phyloP scores from a whole-genome alignment of 108 stramenopile species.

The Cyclotella sp. region DNA sequence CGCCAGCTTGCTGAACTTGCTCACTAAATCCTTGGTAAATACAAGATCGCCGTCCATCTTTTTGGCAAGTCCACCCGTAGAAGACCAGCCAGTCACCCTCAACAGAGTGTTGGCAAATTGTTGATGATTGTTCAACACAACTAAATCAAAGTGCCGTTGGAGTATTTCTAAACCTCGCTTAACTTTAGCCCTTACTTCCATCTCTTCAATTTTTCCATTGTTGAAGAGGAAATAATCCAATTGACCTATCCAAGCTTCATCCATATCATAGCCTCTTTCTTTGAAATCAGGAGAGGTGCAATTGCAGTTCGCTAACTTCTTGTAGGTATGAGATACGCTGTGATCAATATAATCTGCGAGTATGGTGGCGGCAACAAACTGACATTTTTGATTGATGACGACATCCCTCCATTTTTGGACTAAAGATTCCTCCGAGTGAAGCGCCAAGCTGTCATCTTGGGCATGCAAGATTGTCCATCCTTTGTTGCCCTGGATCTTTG shows the following conservation, averaged over 20 bases:
- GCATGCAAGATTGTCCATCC: constrained; percentile 41
- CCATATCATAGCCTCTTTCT: constrained; percentile 12
- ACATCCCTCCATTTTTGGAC: constrained; percentile 23
- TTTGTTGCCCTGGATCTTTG: constrained; percentile 21
- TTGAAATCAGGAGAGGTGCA: constrained; percentile 34
- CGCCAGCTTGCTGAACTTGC: constrained; percentile 29
- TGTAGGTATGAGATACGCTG: constrained; percentile 42
- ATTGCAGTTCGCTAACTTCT: constrained; percentile 30
- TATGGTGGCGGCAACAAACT: constrained; percentile 29
- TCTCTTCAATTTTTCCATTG: constrained; percentile 6
- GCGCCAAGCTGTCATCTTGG: constrained; percentile 24
- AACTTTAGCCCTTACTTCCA: constrained; percentile 37
- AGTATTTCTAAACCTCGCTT: constrained; percentile 31
- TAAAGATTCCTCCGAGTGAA: constrained; percentile 15
- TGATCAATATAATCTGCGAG: constrained; percentile 39
- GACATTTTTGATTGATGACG: constrained; percentile 32
- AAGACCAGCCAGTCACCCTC: constrained; percentile 43
- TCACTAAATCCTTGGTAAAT: constrained; percentile 46
- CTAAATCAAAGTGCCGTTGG: constrained; percentile 44
- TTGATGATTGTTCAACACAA: constrained; percentile 28
- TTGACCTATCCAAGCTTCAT: constrained; percentile 34
- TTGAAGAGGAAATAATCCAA: constrained; percentile 54
- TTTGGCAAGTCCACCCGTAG: constrained; percentile 9
- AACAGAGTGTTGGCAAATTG: constrained; percentile 25
- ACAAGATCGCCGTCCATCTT: constrained; percentile 11